A percentile compares a stretch with the other conserved stretches of the same genome.
phyloP scores from a whole-genome alignment of 2,329 filamentous ascomycete genomes.

The Colletotrichum sansevieriae region DNA sequence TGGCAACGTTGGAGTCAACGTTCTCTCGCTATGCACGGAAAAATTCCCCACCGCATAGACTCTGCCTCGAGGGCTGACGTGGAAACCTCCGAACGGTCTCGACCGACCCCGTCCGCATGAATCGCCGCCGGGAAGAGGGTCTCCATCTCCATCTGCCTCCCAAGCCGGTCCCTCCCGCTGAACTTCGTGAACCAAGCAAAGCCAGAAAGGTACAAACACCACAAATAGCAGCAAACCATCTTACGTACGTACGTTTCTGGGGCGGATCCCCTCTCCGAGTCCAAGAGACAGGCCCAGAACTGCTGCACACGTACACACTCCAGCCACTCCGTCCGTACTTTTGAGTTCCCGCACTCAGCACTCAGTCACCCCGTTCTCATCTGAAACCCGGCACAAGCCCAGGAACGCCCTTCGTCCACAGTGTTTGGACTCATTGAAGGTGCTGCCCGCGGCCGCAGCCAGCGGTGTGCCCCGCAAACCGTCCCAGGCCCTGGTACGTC shows the following conservation, averaged over 20 bases:
- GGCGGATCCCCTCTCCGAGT: neutral
- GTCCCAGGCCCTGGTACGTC: conserved; percentile 16
- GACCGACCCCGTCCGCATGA: conserved; percentile 31
- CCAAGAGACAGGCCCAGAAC: neutral
- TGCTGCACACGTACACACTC: conserved; percentile 20
- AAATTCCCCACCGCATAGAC: neutral
- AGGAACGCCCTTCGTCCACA: conserved; percentile 24
- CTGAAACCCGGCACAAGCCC: conserved; percentile 35
- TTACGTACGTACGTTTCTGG: conserved; percentile 10
- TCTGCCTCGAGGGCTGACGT: conserved; percentile 16
- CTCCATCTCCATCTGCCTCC: conserved; percentile 1
- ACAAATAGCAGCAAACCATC: conserved; percentile 26
- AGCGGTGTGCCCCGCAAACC: conserved; percentile 37
- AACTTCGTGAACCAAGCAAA: neutral
- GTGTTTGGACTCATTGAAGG: conserved; percentile 1
- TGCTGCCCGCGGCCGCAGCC: neutral
- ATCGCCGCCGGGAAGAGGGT: conserved; percentile 20
- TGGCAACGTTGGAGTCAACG: conserved; percentile 4
- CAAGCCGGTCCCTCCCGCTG: conserved; percentile 2
- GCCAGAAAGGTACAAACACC: neutral
- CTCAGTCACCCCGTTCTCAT: conserved; percentile 29
- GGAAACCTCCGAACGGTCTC: conserved; percentile 28
- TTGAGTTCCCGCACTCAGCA: conserved; percentile 18
- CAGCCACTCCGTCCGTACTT: conserved; percentile 34
- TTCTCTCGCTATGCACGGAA: neutral